Percentiles rank a stretch among this genome's conserved stretches.
phyloP scores from a whole-genome alignment of 805 yeast species.

The Wickerhamiella sorbophila region DNA sequence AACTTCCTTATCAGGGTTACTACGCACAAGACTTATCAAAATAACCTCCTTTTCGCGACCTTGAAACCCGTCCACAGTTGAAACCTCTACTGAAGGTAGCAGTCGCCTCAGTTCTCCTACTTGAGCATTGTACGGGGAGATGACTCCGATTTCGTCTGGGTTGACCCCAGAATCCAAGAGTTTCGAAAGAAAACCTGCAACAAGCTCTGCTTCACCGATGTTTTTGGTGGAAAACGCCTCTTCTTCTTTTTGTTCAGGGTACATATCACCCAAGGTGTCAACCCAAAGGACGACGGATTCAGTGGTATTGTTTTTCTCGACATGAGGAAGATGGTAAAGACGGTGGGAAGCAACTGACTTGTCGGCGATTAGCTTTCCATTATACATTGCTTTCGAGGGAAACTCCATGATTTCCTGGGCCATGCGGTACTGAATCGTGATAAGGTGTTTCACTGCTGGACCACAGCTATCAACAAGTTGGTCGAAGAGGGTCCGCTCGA shows the following conservation, averaged over 20 bases:
- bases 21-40: slow-evolving; percentile 90
- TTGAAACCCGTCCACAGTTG: slow-evolving; percentile 95
- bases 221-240: slow-evolving; percentile 36
- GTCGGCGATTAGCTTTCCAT: slow-evolving; percentile 47
- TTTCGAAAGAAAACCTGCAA: slow-evolving; percentile 38
- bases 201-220: slow-evolving; percentile 59
- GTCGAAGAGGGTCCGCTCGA: slow-evolving; percentile 69
- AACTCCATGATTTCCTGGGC: slow-evolving; percentile 62
- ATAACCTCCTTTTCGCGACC: slow-evolving; percentile 95
- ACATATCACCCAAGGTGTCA: slow-evolving; percentile 87
- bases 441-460: slow-evolving; percentile 37
- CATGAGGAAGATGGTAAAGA: slow-evolving; percentile 41
- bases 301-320: slow-evolving; percentile 38
- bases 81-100: slow-evolving; percentile 45
- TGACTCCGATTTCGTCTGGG: slow-evolving; percentile 57
- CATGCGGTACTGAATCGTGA: slow-evolving; percentile 82
- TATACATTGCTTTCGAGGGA: slow-evolving; percentile 55
- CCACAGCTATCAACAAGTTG: slow-evolving; percentile 43
- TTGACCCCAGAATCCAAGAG: slow-evolving; percentile 40
- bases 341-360: slow-evolving; percentile 38
- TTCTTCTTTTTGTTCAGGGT: slow-evolving; percentile 41
- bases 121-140: slow-evolving; percentile 86
- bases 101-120: slow-evolving; percentile 43
- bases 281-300: slow-evolving; percentile 55
- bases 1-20: slow-evolving; percentile 49